Evolutionary conservation across 345 rosid genomes (phyloP), one percentile per base, ranked within the genome.

Genomic region (Linum usitatissimum): DNA sequence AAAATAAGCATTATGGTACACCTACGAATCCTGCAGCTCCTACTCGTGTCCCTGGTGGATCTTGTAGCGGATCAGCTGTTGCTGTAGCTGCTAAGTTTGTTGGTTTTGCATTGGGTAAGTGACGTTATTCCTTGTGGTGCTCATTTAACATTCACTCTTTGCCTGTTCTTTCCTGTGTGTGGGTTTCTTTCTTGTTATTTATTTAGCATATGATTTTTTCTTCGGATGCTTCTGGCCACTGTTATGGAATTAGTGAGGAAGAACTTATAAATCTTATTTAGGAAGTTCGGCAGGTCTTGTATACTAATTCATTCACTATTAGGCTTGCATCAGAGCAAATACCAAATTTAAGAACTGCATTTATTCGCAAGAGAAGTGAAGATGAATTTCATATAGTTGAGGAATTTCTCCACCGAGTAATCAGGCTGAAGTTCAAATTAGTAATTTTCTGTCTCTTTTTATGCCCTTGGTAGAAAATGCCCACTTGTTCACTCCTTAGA

Each of bases 21-120:
- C 96, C 98, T 55, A 66, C 65, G 34, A 92, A 92, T 73, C 96
- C 91, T 1, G 84, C 77, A 13, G 88, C 79, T 21, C 83, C 81
- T 61, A 58, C 82, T 64, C 78, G 80, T 63, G 81, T 90, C 64
- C 87, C 99, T 0, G 97, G 99, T 71, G 99, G 99, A 64, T 81
- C 96, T 48, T 86, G 77, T 66, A 86, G 99, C 71, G 99, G 97
- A 45, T 89, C 99, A 75, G 96, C 97, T 56, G 87, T 93, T 63
- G 75, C 92, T 18, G 99, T 93, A 17, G 96, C 99, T 15, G 90
- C 96, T 65, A 72, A 81, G 19, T 78, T 91, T 68, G 92, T 83
- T 62, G 97, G 87, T 67, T 93, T 90, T 68, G 78, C 97, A 9
- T 71, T 93, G 73, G 99, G 99, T 81, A 67, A 69, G 83, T 59